Base-by-base conservation (phyloP, 805 yeast genomes). In the Candida silvicultrix region DNA sequence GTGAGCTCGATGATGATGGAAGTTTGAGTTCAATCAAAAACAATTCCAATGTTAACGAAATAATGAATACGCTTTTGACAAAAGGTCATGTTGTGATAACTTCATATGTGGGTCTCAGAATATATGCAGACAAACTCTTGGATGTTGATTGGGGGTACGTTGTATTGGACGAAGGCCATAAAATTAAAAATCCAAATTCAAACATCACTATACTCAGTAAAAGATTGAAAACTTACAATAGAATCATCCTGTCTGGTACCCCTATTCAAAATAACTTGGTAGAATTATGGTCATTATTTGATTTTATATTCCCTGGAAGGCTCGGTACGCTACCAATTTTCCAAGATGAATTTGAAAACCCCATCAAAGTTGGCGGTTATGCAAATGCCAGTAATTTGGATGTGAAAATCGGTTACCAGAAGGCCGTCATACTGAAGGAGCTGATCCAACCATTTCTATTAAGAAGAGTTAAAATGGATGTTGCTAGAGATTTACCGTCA, bases 311-410 rank as follows among this genome's bases (percentile, higher is more conserved):
- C 58, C 99, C 99, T 0, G 99, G 99, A 0, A 71, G 95, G 50
- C 67, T 94, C 20, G 99, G 99, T 0, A 94, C 99, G 0, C 68
- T 94, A 21, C 99, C 99, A 0, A 92, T 94, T 0, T 94, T 94
- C 57, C 95, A 90, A 64, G 85, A 78, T 44, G 97, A 94, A 62
- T 94, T 94, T 63, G 85, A 96, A 2, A 72, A 83, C 6, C 99
- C 99, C 0, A 94, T 94, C 40, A 92, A 89, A 58, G 75, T 87
- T 61, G 99, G 99, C n/a, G 99, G 99, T 0, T 94, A 94, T 66
- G 96, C 99, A 1, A 94, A 92, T 68, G 98, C 99, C 0, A 81
- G 95, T 1, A 94, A 94, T 61, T 78, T 94, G 3, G 97, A 94
- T 61, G 98, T 94, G 0, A 97, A 92, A 60, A 83, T 97, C 1